A percentile compares a stretch with the other conserved stretches of the same genome.
phyloP scores from a whole-genome alignment of 306 rosid species.

The Citrullus amarus region DNA sequence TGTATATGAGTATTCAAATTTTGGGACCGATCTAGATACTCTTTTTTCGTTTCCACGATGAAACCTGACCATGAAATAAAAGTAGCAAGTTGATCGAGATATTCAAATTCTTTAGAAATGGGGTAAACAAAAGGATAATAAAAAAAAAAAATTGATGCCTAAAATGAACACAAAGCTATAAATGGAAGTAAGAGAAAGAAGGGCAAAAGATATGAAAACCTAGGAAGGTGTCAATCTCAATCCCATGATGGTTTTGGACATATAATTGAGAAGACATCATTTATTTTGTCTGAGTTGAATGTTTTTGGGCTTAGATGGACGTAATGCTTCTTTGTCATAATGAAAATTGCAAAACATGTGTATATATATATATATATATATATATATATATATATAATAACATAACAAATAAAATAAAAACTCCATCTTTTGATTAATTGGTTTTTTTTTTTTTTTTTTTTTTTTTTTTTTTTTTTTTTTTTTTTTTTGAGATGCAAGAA shows the following conservation, averaged over 20 bases:
- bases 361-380: too few relatives aligned
- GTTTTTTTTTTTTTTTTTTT: too few relatives aligned
- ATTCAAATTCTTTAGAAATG: neutral
- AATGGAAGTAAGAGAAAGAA: neutral
- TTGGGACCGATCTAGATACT: neutral
- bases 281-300: slow-evolving; percentile 2
- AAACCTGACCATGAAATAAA: neutral
- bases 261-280: neutral
- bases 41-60: neutral
- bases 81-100: neutral
- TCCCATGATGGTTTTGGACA: neutral
- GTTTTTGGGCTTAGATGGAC: neutral
- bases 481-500: neutral
- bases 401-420: neutral
- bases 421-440: neutral
- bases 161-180: neutral
- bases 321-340: neutral
- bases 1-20: neutral
- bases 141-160: neutral
- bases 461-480: too few relatives aligned
- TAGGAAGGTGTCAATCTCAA: slow-evolving; percentile 1
- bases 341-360: neutral
- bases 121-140: neutral
- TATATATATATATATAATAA: too few relatives aligned
- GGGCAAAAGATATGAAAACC: neutral